Conservation (phyloP, 257 asterid genomes). For the Solanum gracilifrons region DNA sequence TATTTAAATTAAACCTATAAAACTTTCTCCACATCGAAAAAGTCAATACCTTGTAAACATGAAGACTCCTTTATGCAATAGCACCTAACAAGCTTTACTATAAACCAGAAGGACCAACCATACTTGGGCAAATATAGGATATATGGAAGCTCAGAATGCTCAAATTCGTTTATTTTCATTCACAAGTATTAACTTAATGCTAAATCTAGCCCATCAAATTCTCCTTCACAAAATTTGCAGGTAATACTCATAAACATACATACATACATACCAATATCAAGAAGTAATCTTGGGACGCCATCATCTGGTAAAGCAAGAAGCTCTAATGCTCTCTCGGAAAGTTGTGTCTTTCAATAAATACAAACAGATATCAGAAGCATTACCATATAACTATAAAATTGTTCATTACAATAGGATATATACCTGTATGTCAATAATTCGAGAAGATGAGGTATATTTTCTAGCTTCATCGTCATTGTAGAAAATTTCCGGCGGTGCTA, state of each 20-base stretch:
- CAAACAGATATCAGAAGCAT: background rate
- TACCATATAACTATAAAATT: background rate
- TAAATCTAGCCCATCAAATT: background rate
- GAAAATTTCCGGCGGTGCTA: slow-evolving; percentile 96
- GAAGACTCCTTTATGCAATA: background rate
- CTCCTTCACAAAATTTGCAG: background rate
- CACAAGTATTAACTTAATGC: background rate
- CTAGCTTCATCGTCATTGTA: slow-evolving; percentile 92
- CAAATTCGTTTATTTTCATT: background rate
- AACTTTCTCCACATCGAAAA: background rate
- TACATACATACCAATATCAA: slow-evolving; percentile 56
- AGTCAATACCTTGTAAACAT: background rate
- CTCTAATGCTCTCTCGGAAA: slow-evolving; percentile 88
- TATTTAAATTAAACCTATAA: background rate
- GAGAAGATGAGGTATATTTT: slow-evolving; percentile 93
- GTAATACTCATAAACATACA: background rate
- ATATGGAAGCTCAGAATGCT: background rate
- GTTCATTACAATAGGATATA: background rate
- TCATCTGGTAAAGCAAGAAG: slow-evolving; percentile 86
- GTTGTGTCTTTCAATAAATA: slow-evolving; percentile 41
- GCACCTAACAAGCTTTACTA: background rate
- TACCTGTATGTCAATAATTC: slow-evolving; percentile 90
- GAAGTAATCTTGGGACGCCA: slow-evolving; percentile 64
- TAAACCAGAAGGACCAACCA: background rate
- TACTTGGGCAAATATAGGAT: background rate